Base-by-base conservation (phyloP, 192 early-diverging fungal species). In the Linnemannia zychae region DNA sequence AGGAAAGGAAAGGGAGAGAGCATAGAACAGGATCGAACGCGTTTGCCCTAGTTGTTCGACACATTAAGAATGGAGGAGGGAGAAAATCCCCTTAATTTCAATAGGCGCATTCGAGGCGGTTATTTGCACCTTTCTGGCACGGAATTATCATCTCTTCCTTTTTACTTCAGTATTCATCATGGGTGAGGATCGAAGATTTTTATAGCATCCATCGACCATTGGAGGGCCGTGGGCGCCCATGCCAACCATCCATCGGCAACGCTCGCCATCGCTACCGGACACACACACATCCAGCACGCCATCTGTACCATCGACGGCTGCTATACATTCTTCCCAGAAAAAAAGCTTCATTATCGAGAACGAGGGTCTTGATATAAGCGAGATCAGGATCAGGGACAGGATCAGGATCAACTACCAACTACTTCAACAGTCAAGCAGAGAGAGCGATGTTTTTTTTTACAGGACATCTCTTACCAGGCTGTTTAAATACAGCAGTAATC, bases 121-220 rank as follows among this genome's bases (percentile, higher is more conserved):
- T 63, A 63, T 33, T 63, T 63, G 57, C 57, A 63, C 57, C 31
- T 63, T 63, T n/a, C 57, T 63, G 24, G 57, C 28, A 63, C 57
- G 57, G 57, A 63, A 63, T 63, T 63, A 28, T 63, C 57, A 63
- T 63, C 24, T 63, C 57, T 63, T 63, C 57, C 57, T 63, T 63
- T 63, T 63, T 63, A 63, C 57, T 63, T 63, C 57, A 63, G 57
- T 63, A 63, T 63, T 63, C 57, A 63, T 63, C 57, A 63, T 63
- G 57, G 57, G 57, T 63, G 57, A 63, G 57, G 57, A 63, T 63
- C 57, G 57, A 63, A 44, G 57, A 63, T 63, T 63, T 63, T 63
- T 15, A 28, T 63, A 57, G 6, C 15, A 63, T 63, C 57, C 57
- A 63, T 63, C 57, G 57, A 63, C 57, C 57, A 63, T 63, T 28